phyloP scores from a whole-genome alignment of 2,329 filamentous ascomycete species.

The Ceratocystis variospora region DNA sequence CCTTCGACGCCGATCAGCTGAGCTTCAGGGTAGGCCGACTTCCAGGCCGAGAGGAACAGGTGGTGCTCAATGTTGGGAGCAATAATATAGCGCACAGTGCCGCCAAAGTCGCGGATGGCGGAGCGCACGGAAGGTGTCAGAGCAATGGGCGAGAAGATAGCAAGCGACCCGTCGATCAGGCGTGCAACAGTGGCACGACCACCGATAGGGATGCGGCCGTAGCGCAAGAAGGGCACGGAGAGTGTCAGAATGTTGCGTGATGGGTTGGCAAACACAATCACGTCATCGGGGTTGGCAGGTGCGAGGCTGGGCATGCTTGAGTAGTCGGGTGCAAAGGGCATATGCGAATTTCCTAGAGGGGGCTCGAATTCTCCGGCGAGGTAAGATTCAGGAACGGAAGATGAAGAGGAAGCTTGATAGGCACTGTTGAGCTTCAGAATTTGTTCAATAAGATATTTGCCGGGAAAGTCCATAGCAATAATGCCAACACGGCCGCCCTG shows the following conservation, averaged over 20 bases:
- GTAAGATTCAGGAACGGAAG: too few relatives aligned
- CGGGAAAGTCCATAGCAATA: too few relatives aligned
- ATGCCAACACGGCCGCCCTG: too few relatives aligned
- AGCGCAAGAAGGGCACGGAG: conserved; percentile 72
- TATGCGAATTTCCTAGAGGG: too few relatives aligned
- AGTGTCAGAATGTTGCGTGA: conserved; percentile 65
- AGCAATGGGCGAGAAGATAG: conserved; percentile 82
- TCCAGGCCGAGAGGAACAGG: conserved; percentile 82
- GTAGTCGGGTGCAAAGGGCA: neutral
- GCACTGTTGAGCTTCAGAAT: too few relatives aligned
- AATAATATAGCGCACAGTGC: conserved; percentile 67
- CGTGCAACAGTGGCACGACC: conserved; percentile 77
- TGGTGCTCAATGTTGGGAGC: conserved; percentile 89
- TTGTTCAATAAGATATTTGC: too few relatives aligned
- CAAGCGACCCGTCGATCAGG: conserved; percentile 61
- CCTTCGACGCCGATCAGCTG: conserved; percentile 72
- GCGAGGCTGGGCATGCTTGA: conserved; percentile 32
- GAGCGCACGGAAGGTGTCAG: conserved; percentile 60
- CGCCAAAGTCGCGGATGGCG: conserved; percentile 50
- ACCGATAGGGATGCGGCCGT: conserved; percentile 67
- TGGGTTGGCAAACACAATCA: conserved; percentile 82
- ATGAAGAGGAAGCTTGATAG: too few relatives aligned
- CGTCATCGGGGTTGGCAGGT: conserved; percentile 58
- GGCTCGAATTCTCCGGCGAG: too few relatives aligned
- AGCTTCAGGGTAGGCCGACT: conserved; percentile 60